Percentiles rank a stretch among this genome's conserved stretches.
These are phyloP conservation scores for Penicillium sclerotiorum DNA, from an alignment of 2,329 filamentous ascomycete genomes.

Conservation along the genomic window DNA sequence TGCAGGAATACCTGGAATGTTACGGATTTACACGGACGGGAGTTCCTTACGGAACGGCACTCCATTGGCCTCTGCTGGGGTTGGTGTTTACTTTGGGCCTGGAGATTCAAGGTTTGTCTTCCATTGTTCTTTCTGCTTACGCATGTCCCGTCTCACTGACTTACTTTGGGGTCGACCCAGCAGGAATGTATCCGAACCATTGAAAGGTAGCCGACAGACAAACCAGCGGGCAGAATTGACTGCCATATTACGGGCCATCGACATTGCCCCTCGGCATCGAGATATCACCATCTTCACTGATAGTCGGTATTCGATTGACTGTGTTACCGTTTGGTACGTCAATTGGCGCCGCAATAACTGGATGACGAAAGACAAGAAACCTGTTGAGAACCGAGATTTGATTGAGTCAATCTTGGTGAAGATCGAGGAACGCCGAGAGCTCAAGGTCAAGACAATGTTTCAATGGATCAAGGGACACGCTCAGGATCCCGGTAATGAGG, in stretches of 20 bases:
- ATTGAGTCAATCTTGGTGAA: slow-evolving; percentile 70
- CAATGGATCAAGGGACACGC: slow-evolving; percentile 90
- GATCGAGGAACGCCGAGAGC: slow-evolving; percentile 68
- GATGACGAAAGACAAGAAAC: slow-evolving; percentile 69
- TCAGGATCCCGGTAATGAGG: slow-evolving; percentile 71
- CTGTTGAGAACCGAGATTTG: slow-evolving; percentile 85
- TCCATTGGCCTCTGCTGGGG: slow-evolving; percentile 58
- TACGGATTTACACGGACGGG: slow-evolving; percentile 67
- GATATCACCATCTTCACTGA: slow-evolving; percentile 82
- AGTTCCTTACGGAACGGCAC: slow-evolving; percentile 63
- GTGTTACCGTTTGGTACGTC: slow-evolving; percentile 78
- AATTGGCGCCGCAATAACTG: slow-evolving; percentile 78
- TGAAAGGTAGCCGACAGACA: slow-evolving; percentile 75
- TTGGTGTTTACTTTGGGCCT: slow-evolving; percentile 67
- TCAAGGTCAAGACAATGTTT: slow-evolving; percentile 68
- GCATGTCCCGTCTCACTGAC: slow-evolving; percentile 15
- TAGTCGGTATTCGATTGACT: slow-evolving; percentile 87
- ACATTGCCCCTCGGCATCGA: slow-evolving; percentile 69
- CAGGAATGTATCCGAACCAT: slow-evolving; percentile 74
- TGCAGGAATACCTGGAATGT: slow-evolving; percentile 51
- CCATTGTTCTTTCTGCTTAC: background rate
- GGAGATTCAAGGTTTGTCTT: slow-evolving; percentile 55
- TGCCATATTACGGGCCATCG: slow-evolving; percentile 79
- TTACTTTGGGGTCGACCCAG: slow-evolving; percentile 31
- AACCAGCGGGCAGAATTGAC: slow-evolving; percentile 97